A percentile compares a stretch with the other conserved stretches of the same genome.
Evolutionary conservation across 2,329 filamentous ascomycete genomes (phyloP).

Genomic region (Cadophora luteo-olivacea): DNA sequence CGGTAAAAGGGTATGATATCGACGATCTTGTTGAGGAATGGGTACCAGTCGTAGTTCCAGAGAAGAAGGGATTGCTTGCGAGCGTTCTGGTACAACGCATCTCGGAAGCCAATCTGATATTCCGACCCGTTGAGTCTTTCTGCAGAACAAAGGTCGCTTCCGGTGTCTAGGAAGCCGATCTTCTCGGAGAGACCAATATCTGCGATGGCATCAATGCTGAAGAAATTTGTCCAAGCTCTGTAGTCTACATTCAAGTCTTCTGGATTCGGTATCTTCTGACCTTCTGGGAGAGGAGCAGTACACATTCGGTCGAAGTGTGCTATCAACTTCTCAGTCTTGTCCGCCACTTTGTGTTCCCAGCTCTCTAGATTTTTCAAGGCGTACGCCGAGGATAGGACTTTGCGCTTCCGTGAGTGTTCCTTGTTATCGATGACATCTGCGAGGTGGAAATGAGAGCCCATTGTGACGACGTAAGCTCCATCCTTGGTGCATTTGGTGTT

Average conservation of each 20-base stretch:
- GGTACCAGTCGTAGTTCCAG: background rate
- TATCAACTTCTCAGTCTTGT: conserved; percentile 56
- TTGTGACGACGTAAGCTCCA: conserved; percentile 50
- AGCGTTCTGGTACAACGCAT: too few species aligned
- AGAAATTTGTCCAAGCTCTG: too few species aligned
- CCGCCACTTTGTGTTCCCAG: conserved; percentile 61
- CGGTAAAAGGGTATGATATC: background rate
- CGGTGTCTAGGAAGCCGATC: too few species aligned
- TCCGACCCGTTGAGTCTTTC: too few species aligned
- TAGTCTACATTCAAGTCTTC: too few species aligned
- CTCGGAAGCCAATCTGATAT: too few species aligned
- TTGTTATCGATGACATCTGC: conserved; percentile 48
- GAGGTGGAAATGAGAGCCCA: conserved; percentile 53
- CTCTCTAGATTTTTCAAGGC: conserved; percentile 59
- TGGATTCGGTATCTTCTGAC: too few species aligned
- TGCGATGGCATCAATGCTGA: too few species aligned
- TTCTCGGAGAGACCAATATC: too few species aligned
- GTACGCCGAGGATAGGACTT: conserved; percentile 57
- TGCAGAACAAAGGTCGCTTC: too few species aligned
- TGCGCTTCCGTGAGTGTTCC: conserved; percentile 58
- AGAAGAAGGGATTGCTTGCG: background rate
- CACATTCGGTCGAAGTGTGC: conserved; percentile 21
- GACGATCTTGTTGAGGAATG: background rate
- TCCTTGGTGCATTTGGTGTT: conserved; percentile 58
- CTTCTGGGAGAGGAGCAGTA: too few species aligned